These are phyloP conservation scores for Physcomitrellopsis africana DNA, from an alignment of 225 moss, liverwort and hornwort genomes.

Conservation along the genomic window DNA sequence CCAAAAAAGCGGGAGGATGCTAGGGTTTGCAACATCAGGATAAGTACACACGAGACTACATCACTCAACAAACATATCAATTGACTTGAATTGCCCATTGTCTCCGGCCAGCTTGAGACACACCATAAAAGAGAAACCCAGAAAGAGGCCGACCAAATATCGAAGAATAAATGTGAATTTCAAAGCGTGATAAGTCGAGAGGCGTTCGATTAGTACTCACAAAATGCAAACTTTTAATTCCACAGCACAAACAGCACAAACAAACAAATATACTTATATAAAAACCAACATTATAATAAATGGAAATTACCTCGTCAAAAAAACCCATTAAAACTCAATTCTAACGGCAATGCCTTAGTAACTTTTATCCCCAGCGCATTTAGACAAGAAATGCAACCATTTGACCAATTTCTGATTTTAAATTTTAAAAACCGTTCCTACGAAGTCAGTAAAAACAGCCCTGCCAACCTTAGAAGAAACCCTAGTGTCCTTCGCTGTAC, in stretches of 20 bases:
- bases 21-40: constrained; percentile 28
- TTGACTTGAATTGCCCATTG: background rate
- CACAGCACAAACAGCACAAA: too few species aligned
- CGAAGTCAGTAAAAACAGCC: constrained; percentile 32
- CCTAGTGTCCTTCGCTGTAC: constrained; percentile 76
- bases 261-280: too few species aligned
- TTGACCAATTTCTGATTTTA: constrained; percentile 22
- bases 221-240: too few species aligned
- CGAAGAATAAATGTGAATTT: background rate
- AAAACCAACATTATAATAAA: too few species aligned
- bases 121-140: background rate
- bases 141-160: background rate
- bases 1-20: constrained; percentile 18
- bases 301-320: too few species aligned
- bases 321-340: too few species aligned
- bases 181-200: background rate
- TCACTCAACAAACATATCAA: constrained; percentile 1
- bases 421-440: constrained; percentile 20
- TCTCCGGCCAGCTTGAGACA: background rate
- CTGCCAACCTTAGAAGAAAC: constrained; percentile 69
- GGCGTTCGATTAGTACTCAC: too few species aligned
- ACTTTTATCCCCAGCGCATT: too few species aligned
- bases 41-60: constrained; percentile 27
- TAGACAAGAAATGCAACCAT: too few species aligned
- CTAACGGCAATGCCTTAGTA: too few species aligned